Conservation (phyloP, 306 rosid species). For the Hylodesmum podocarpum region DNA sequence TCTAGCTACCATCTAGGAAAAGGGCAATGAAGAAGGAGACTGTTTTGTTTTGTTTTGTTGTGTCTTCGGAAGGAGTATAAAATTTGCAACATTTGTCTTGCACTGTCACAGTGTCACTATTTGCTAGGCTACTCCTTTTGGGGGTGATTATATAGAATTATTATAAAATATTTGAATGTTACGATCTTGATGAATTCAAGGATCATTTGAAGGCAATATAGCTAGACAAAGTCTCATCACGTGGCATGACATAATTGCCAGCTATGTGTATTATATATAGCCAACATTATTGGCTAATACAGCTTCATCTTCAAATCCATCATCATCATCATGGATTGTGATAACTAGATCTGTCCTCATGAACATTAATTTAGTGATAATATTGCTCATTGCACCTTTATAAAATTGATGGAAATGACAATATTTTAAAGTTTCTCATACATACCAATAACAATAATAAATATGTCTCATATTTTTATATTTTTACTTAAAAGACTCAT, state of each 20-base stretch:
- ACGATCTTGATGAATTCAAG: slow-evolving; percentile 16
- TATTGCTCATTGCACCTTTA: neutral
- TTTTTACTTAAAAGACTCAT: too few species aligned
- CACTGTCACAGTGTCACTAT: slow-evolving; percentile 18
- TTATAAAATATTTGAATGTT: slow-evolving; percentile 13
- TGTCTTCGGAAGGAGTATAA: neutral
- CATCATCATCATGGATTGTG: slow-evolving; percentile 27
- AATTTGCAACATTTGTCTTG: slow-evolving; percentile 26
- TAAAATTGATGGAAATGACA: too few species aligned
- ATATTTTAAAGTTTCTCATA: too few species aligned
- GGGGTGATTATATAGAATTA: neutral
- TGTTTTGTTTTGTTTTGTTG: slow-evolving; percentile 18
- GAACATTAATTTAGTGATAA: neutral
- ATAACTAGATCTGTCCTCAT: slow-evolving; percentile 4
- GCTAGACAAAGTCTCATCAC: slow-evolving; percentile 30
- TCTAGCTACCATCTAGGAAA: slow-evolving; percentile 11
- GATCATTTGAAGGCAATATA: slow-evolving; percentile 11
- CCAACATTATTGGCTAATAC: slow-evolving; percentile 25
- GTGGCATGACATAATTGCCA: slow-evolving; percentile 44
- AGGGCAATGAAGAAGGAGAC: neutral
- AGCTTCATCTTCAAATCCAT: slow-evolving; percentile 22
- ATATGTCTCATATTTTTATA: too few species aligned
- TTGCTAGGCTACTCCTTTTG: slow-evolving; percentile 11
- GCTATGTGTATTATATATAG: slow-evolving; percentile 3
- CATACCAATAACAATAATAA: too few species aligned